Evolutionary conservation across 345 rosid genomes (phyloP).

Genomic region (Diplotaxis tenuifolia): DNA sequence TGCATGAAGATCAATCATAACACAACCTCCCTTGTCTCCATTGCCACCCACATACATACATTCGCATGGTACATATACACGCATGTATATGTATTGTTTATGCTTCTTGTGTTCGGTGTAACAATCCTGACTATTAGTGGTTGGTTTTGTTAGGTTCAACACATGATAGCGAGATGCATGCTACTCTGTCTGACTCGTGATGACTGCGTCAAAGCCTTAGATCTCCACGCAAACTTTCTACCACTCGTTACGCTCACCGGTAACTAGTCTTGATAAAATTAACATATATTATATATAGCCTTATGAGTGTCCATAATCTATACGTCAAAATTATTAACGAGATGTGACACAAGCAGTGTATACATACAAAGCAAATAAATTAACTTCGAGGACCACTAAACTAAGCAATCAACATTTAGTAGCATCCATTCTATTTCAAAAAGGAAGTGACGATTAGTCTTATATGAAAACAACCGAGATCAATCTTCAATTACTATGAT

Average conservation of each 20-base stretch:
- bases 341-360: too few relatives aligned
- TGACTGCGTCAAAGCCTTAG: constrained; percentile 65
- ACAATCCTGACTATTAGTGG: background rate
- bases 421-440: too few relatives aligned
- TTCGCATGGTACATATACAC: constrained; percentile 55
- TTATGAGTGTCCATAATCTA: background rate
- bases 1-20: constrained; percentile 28
- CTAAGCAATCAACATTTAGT: too few relatives aligned
- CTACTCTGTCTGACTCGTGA: constrained; percentile 67
- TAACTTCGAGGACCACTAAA: too few relatives aligned
- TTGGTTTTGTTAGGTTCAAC: constrained; percentile 56
- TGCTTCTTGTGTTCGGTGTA: background rate
- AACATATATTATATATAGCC: background rate
- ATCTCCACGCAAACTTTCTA: constrained; percentile 52
- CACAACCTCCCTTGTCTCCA: constrained; percentile 59
- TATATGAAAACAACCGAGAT: too few relatives aligned
- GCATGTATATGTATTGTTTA: background rate
- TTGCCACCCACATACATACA: constrained; percentile 73
- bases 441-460: too few relatives aligned
- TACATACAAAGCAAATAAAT: too few relatives aligned
- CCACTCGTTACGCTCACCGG: constrained; percentile 76
- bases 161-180: constrained; percentile 80
- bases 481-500: too few relatives aligned
- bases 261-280: background rate
- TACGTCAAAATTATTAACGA: background rate